Percentiles rank a stretch among this genome's conserved stretches.
These are phyloP conservation scores for Aristolochia contorta DNA, from an alignment of 164 flowering plant species.

Conservation along the genomic window DNA sequence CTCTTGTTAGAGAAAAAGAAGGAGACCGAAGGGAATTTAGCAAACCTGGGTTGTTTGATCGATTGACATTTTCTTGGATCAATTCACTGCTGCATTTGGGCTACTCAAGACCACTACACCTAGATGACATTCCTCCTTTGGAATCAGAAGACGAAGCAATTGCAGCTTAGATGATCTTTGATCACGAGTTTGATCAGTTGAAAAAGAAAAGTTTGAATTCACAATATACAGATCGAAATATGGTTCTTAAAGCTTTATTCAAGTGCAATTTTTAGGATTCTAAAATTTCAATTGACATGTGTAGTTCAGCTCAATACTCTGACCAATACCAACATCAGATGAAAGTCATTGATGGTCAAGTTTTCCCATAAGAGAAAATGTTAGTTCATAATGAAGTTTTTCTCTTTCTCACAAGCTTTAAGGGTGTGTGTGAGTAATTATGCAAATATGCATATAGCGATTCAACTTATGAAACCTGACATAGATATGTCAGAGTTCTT, in stretches of 20 bases:
- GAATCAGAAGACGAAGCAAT: constrained; percentile 51
- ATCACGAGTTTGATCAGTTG: constrained; percentile 27
- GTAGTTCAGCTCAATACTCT: constrained; percentile 47
- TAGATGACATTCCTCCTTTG: constrained; percentile 61
- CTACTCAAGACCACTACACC: constrained; percentile 38
- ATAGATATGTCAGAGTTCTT: too few relatives aligned
- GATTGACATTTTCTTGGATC: constrained; percentile 67
- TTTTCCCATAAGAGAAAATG: too few relatives aligned
- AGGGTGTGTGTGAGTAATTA: too few relatives aligned
- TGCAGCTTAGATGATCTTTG: constrained; percentile 40
- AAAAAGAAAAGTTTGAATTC: constrained; percentile 13
- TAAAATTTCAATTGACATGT: constrained; percentile 38
- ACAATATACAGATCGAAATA: constrained; percentile 9
- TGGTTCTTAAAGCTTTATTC: constrained; percentile 33
- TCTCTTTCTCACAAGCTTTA: too few relatives aligned
- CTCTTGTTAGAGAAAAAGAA: constrained; percentile 26
- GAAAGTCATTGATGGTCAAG: too few relatives aligned
- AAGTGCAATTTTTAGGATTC: constrained; percentile 39
- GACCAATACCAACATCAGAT: too few relatives aligned
- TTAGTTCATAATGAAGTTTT: too few relatives aligned
- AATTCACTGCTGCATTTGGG: constrained; percentile 56
- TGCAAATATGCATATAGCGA: too few relatives aligned
- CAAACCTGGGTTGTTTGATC: constrained; percentile 31
- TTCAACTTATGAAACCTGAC: too few relatives aligned
- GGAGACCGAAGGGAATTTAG: constrained; percentile 7